Evolutionary conservation across 2,329 filamentous ascomycete species (phyloP), one percentile per base, ranked within the genome.

Genomic region (Pyrenochaeta sp.): DNA sequence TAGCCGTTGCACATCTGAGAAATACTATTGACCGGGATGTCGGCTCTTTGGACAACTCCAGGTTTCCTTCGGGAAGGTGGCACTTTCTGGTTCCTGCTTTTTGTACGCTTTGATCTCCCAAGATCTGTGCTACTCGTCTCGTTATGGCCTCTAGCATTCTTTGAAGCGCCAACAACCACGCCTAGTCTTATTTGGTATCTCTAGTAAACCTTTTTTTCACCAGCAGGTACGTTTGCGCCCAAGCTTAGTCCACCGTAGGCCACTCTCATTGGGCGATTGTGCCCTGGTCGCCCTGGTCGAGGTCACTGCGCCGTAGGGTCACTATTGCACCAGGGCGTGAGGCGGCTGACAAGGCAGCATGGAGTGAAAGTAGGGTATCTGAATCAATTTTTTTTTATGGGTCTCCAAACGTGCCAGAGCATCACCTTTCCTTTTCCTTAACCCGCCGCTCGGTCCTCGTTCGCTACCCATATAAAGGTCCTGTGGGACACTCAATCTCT

Each of bases 391-490:
- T n/a, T n/a, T n/a, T n/a, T n/a, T 15, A 22, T 34, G 31, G 19
- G 18, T 34, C 31, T 34, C 19, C 8, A 20, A 22, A 6, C 10
- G 20, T 9, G 6, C 18, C 22, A 7, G 18, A 14, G 19, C 30
- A 19, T n/a, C 9, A 3, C 31, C 19, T 14, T 22, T 6, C 13
- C 31, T 13, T 34, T 21, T 20, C 21, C 17, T 3, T 7, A 13
- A 22, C 22, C 11, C 3, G 15, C 11, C 31, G 19, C 19, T 19
- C 2, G 6, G 20, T 9, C 21, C 11, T 17, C 10, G 14, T 23
- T 29, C 18, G 18, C 38, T 3, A 41, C 19, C 19, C 19, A 48
- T 55, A 55, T 48, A 53, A 34, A 39, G 8, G 22, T 20, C 6
- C 15, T 14, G 31, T 34, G 19, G 18, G 31, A 11, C 31, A 3